Conservation (phyloP, 306 rosid species). For the Prosopis cineraria region DNA sequence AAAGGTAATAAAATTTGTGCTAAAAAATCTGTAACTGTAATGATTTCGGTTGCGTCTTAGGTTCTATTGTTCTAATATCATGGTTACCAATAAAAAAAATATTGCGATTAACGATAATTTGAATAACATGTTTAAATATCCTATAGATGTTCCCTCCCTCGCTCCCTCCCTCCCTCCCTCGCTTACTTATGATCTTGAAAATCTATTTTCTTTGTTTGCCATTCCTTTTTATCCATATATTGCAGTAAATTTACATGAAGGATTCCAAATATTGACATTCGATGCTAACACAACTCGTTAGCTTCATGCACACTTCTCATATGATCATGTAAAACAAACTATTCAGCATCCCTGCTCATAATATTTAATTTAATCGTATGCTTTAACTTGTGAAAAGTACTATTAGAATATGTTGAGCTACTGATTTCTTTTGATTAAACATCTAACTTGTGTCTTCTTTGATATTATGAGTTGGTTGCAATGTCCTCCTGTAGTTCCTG, state of each 20-base stretch:
- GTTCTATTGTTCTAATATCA: neutral
- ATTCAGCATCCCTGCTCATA: neutral
- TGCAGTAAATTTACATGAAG: neutral
- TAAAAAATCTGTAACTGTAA: conserved; percentile 20
- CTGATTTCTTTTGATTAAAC: neutral
- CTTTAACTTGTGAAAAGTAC: neutral
- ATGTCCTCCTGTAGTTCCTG: neutral
- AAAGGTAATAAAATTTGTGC: conserved; percentile 53
- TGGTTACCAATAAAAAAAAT: neutral
- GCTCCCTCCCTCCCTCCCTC: neutral
- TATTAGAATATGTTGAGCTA: neutral
- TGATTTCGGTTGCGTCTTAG: neutral
- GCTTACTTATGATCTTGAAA: neutral
- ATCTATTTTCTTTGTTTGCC: neutral
- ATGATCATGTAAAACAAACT: neutral
- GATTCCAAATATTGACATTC: neutral
- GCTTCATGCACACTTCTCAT: neutral
- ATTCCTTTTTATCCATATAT: neutral
- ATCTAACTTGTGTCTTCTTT: neutral
- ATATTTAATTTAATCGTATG: neutral
- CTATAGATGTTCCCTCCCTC: neutral
- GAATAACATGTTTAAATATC: neutral
- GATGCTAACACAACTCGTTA: neutral
- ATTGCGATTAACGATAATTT: neutral
- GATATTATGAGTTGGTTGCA: neutral